Base-by-base conservation (phyloP, 495 filamentous ascomycete species). In the Penicillium paradoxum region DNA sequence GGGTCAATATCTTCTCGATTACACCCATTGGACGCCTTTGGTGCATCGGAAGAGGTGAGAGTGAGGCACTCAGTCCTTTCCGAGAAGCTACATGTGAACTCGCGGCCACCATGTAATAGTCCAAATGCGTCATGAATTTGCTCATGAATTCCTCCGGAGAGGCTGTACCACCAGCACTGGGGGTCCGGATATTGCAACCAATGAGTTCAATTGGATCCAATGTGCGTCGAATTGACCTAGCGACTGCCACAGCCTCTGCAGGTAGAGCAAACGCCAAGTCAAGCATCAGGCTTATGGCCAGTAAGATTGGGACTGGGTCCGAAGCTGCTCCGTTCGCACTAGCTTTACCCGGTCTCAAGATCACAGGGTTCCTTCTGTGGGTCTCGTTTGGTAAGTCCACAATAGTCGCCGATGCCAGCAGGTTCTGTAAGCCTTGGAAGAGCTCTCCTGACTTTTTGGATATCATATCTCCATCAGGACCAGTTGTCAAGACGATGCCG, bases 131-230 rank as follows among this genome's bases (percentile, higher is more conserved):
- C 30, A 45, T 18, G n/a, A 45, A 45, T 25, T 18, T 17, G 24
- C 24, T 30, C 43, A 45, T 45, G 43, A 45, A 45, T 6, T 37
- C 34, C 34, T 37, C 15, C 34, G 15, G 17, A 37, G 34, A 37
- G 10, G 48, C 36, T 19, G n/a, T 29, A 11, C 48, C 48, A 8
- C 48, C 48, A 21, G 25, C 13, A 41, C 25, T 29, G 21, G 37
- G 21, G 29, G 48, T 51, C 25, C 48, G 48, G n/a, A 40, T 40
- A 29, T 51, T 40, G 11, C 22, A 51, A 7, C 48, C 48, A 8
- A 51, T 29, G 21, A 51, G 48, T 19, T 51, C 48, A 22, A 51
- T 40, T 18, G 48, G 48, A 11, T 51, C 48, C 37, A 51, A 17
- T 13, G 48, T 51, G 15, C 48, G 48, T 8, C 48, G 48, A 21